Conservation (phyloP, 1,284 basidiomycete species). For the Megacollybia platyphylla region DNA sequence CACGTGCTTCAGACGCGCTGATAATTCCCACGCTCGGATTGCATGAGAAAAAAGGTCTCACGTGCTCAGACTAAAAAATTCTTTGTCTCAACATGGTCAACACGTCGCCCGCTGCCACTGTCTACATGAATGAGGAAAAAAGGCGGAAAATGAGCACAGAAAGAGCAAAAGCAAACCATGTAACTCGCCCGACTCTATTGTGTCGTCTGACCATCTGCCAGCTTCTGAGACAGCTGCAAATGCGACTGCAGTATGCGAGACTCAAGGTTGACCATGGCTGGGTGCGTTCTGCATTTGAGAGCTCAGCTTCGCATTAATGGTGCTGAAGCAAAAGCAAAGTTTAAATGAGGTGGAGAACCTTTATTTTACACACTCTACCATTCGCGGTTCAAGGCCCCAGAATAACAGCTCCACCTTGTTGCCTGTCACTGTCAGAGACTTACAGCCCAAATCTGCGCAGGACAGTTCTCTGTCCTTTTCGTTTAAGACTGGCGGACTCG, state of each 20-base stretch:
- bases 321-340: slow-evolving; percentile 52
- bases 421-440: too few relatives aligned
- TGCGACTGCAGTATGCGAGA: slow-evolving; percentile 62
- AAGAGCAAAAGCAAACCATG: slow-evolving; percentile 50
- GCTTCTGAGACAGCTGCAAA: slow-evolving; percentile 60
- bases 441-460: too few relatives aligned
- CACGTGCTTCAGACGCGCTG: too few relatives aligned
- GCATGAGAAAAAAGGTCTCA: too few relatives aligned
- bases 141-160: slow-evolving; percentile 39
- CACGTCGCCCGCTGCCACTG: background rate
- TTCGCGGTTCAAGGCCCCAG: slow-evolving; percentile 16
- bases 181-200: slow-evolving; percentile 17
- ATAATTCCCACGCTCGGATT: too few relatives aligned
- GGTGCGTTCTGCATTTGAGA: slow-evolving; percentile 28
- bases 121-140: slow-evolving; percentile 18
- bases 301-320: background rate
- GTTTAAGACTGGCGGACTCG: background rate
- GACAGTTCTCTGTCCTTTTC: background rate
- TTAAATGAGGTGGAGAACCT: slow-evolving; percentile 69
- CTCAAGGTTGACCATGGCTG: slow-evolving; percentile 71
- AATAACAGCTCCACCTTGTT: slow-evolving; percentile 10
- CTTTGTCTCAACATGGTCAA: background rate
- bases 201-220: slow-evolving; percentile 12
- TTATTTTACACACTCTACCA: slow-evolving; percentile 58
- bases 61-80: background rate